These are phyloP conservation scores for Acer yangbiense DNA, from an alignment of 345 rosid genomes.

Conservation along the genomic window DNA sequence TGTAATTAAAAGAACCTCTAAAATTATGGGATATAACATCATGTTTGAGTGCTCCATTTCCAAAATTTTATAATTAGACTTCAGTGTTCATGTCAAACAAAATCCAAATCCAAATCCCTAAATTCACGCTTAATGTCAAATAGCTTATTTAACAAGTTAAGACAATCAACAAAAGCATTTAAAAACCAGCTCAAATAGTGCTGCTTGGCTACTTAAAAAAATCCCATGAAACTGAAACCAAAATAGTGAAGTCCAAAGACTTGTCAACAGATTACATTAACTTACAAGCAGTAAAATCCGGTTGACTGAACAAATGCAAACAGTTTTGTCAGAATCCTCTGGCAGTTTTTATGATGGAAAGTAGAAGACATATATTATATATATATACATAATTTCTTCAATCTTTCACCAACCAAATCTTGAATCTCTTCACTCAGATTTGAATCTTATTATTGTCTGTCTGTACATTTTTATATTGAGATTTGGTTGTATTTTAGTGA, in stretches of 20 bases:
- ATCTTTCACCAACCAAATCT: constrained; percentile 15
- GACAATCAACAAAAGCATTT: background rate
- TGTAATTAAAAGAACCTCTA: no score
- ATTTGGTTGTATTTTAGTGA: background rate
- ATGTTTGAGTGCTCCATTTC: background rate
- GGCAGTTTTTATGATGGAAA: no score
- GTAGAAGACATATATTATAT: no score
- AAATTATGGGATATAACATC: no score
- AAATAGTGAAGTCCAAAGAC: background rate
- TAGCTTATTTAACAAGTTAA: background rate
- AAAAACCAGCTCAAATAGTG: background rate
- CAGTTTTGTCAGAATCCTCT: no score
- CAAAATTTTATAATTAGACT: background rate
- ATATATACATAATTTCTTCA: background rate
- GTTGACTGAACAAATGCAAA: background rate
- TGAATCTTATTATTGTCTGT: background rate
- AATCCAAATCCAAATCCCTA: constrained; percentile 17
- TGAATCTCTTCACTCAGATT: background rate
- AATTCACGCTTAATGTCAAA: constrained; percentile 11
- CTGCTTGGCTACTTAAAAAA: background rate
- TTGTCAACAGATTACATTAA: background rate
- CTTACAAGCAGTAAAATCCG: background rate
- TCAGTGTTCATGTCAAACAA: background rate
- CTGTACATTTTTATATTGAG: background rate
- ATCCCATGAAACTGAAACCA: background rate